A percentile compares a stretch with the other conserved stretches of the same genome.
Conservation (phyloP, 192 early-diverging fungal species). For the Jimgerdemannia flammicorona region DNA sequence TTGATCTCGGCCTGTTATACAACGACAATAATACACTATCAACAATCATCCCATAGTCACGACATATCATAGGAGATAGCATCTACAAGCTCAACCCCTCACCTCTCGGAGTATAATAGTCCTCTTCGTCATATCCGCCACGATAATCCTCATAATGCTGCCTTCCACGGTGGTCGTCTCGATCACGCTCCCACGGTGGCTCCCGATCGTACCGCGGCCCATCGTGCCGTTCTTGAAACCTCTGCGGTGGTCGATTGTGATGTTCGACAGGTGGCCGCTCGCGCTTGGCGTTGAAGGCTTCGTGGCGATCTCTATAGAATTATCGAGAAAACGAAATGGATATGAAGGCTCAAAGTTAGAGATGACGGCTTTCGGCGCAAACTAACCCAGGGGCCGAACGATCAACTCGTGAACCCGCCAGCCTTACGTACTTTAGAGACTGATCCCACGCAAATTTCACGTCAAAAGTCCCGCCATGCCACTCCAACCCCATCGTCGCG, state of each 20-base stretch:
- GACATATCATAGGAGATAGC: neutral
- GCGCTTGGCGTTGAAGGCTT: neutral
- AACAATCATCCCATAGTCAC: neutral
- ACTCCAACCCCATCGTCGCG: constrained; percentile 21
- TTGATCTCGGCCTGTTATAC: neutral
- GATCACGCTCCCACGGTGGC: neutral
- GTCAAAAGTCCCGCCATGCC: constrained; percentile 34
- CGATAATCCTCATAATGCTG: neutral
- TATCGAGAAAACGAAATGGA: neutral
- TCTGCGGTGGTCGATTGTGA: neutral
- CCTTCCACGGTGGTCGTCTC: neutral
- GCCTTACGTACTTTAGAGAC: constrained; percentile 22
- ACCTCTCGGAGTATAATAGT: neutral
- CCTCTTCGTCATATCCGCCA: neutral
- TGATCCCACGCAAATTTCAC: constrained; percentile 42
- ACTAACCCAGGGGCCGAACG: too few relatives aligned
- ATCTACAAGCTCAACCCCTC: neutral
- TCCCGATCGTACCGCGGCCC: neutral
- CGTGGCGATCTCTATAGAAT: neutral
- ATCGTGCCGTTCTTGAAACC: neutral
- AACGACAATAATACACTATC: neutral
- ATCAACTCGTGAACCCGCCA: neutral
- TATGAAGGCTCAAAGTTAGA: neutral
- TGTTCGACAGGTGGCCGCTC: neutral
- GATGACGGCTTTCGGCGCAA: too few relatives aligned